Evolutionary conservation across 1,139 yeast genomes (phyloP), one percentile per base, ranked within the genome.

Genomic region (Candida buenavistaensis): DNA sequence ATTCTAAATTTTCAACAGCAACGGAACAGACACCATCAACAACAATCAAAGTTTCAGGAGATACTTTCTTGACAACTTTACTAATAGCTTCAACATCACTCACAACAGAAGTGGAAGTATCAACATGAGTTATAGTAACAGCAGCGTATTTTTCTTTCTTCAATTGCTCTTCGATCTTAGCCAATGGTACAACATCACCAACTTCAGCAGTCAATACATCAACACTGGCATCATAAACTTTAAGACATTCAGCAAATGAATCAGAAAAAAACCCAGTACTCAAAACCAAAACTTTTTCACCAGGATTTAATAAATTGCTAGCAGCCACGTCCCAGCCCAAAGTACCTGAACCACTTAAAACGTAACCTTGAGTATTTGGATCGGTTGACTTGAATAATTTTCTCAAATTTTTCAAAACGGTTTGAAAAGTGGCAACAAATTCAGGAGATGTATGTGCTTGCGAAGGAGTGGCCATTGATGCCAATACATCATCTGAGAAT

Each of bases 21-120:
- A 90, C 78, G 6, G 97, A 87, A 64, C 97, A 92, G 26, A 90
- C 97, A 32, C 95, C 96, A 57, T 90, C 98, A 32, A 90, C 96
- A 35, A 88, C 65, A 40, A 90, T 72, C 45, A 90, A 73, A 15
- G 97, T 80, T 26, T 85, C 83, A 35, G 97, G 97, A 3, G 89
- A 75, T 4, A 71, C 67, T 44, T 68, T 57, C 52, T 81, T 78
- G 41, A 86, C 84, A 12, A 82, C 50, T 36, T 62, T 62, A 23
- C 95, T 61, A 42, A 89, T 72, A 14, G 73, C 69, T 54, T 78
- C 71, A 45, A 92, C 80, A 51, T 88, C 85, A 34, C 82, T 70
- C 29, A 89, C 77, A 26, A 90, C 97, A 20, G 96, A 95, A 28
- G 97, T 88, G 3, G 97, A 88, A 28, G 97, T 92, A 62, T 90